Evolutionary conservation across 2,329 filamentous ascomycete genomes (phyloP), one percentile per base, ranked within the genome.

Genomic region (Pestalotiopsis fici): DNA sequence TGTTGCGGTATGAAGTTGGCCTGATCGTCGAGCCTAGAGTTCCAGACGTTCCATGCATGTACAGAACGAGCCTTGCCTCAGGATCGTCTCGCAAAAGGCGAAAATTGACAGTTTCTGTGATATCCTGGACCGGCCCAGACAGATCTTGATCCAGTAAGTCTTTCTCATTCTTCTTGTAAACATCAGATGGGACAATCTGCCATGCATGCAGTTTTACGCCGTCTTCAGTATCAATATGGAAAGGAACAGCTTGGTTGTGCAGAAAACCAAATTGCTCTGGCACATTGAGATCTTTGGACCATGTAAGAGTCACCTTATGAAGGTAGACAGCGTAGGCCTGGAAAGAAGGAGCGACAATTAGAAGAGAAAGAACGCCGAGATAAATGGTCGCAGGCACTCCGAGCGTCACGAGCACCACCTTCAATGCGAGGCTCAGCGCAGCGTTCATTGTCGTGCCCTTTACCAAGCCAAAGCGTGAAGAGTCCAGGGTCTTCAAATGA

Each of bases 191-290:
- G n/a, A 94, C 80, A 55, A 95, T 84, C 76, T 94, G 92, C 92
- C 92, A 95, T 55, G 90, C 91, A 73, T 92, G 92, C 3, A 95
- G 79, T 0, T 81, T 87, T 75, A 92, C 88, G 43, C 88, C 85
- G 75, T 94, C 92, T 0, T 85, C 79, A 0, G 91, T 93, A 2
- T 77, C 78, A 50, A 94, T 78, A 62, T 86, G 87, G 75, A 95
- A 94, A 0, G 92, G 90, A 18, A 90, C 90, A 1, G 93, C 88
- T 79, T 95, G 92, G 67, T 90, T 90, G 72, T 86, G 88, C 35
- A 90, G 83, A 74, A 94, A 94, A 0, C 91, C 92, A 78, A 90
- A 93, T 64, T 87, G 84, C 74, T 93, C 90, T 0, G 91, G 89
- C 55, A 87, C 81, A 66, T 88, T 86, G 56, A 91, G 77, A 74